Conservation (phyloP, 129 eudicot genomes). For the Apium graveolens region DNA sequence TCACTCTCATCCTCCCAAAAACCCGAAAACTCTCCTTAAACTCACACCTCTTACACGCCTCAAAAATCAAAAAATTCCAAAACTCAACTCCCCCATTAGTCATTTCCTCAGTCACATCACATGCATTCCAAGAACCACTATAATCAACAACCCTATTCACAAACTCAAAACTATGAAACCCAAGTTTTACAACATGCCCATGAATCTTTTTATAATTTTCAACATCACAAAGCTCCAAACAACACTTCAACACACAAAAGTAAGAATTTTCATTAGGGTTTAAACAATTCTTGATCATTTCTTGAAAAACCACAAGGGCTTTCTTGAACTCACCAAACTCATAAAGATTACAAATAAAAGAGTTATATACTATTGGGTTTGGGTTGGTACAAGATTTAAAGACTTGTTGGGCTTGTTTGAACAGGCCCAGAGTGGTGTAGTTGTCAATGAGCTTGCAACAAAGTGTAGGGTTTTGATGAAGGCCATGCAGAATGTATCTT, state of each 20-base stretch:
- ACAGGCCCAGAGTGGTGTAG: constrained; percentile 18
- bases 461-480: constrained; percentile 20
- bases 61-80: constrained; percentile 15
- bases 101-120: constrained; percentile 14
- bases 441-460: constrained; percentile 20
- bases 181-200: constrained; percentile 21
- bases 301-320: constrained; percentile 17
- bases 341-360: constrained; percentile 1
- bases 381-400: constrained; percentile 13
- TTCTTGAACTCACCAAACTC: constrained; percentile 14
- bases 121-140: constrained; percentile 3
- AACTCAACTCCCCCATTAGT: background rate
- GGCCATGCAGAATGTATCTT: constrained; percentile 27
- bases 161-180: constrained; percentile 16
- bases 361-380: constrained; percentile 1
- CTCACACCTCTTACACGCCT: constrained; percentile 10
- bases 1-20: constrained; percentile 17
- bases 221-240: constrained; percentile 9
- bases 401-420: constrained; percentile 15
- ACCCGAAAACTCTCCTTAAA: constrained; percentile 6
- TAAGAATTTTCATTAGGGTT: constrained; percentile 20
- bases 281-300: constrained; percentile 18
- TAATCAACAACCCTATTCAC: constrained; percentile 9
- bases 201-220: constrained; percentile 8
- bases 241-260: constrained; percentile 18